phyloP scores from a whole-genome alignment of 371 early-diverging fungal genomes.

The Dinochytrium kinnereticum region DNA sequence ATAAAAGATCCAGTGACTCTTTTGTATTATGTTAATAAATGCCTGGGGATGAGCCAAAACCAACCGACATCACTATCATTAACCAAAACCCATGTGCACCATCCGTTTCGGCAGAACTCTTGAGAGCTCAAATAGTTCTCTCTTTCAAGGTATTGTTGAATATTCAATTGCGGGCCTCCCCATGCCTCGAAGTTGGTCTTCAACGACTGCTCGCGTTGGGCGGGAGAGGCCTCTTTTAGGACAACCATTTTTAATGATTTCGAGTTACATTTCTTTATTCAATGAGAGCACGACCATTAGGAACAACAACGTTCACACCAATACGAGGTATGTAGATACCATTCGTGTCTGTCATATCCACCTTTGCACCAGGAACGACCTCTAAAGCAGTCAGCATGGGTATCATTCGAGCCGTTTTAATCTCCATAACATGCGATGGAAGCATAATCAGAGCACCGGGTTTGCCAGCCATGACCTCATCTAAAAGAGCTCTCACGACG shows the following conservation, averaged over 20 bases:
- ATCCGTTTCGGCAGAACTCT: neutral
- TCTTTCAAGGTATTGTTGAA: slow-evolving; percentile 3
- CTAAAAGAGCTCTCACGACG: slow-evolving; percentile 28
- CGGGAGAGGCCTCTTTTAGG: neutral
- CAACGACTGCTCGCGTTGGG: neutral
- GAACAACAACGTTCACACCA: slow-evolving; percentile 32
- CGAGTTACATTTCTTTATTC: neutral
- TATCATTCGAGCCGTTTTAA: slow-evolving; percentile 30
- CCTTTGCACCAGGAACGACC: slow-evolving; percentile 29
- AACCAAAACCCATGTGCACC: slow-evolving; percentile 7
- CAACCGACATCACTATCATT: neutral
- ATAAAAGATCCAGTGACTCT: neutral
- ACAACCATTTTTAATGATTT: neutral
- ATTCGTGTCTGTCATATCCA: slow-evolving; percentile 34
- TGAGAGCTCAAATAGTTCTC: neutral
- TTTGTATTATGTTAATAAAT: neutral
- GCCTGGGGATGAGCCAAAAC: too few species aligned
- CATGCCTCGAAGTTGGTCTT: slow-evolving; percentile 18
- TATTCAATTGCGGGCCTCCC: neutral
- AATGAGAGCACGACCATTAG: slow-evolving; percentile 24
- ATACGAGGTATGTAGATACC: slow-evolving; percentile 33
- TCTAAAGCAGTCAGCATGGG: slow-evolving; percentile 28
- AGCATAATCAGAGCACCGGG: slow-evolving; percentile 33
- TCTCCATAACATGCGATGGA: slow-evolving; percentile 33
- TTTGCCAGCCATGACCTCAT: slow-evolving; percentile 33